phyloP scores from a whole-genome alignment of 169 alveolate species.

The Theileria annulata region DNA sequence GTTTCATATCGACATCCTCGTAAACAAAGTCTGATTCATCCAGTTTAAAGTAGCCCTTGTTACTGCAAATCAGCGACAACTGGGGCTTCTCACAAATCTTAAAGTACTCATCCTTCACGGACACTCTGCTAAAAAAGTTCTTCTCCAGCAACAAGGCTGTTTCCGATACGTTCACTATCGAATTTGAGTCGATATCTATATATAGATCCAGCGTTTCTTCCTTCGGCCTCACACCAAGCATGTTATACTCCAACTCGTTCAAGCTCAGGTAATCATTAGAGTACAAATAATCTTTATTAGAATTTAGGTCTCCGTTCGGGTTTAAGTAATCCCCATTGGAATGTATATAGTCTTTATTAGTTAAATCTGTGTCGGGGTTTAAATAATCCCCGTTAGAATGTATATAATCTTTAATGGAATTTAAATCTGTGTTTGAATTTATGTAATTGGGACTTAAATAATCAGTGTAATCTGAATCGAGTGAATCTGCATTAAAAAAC shows the following conservation, averaged over 20 bases:
- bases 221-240: not conserved
- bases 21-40: slow-evolving; percentile 57
- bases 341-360: not conserved
- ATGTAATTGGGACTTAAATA: not conserved
- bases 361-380: not conserved
- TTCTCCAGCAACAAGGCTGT: slow-evolving; percentile 32
- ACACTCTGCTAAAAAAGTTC: slow-evolving; percentile 39
- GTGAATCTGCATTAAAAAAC: not conserved
- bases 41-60: slow-evolving; percentile 48
- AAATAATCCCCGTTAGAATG: not conserved
- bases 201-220: slow-evolving; percentile 2
- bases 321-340: not conserved
- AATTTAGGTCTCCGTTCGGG: not conserved
- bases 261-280: not conserved
- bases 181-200: slow-evolving; percentile 12
- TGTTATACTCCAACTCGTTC: not conserved
- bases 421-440: not conserved
- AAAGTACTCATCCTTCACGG: slow-evolving; percentile 16
- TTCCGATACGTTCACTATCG: slow-evolving; percentile 4
- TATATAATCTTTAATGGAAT: not conserved
- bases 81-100: slow-evolving; percentile 18
- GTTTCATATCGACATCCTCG: slow-evolving; percentile 25
- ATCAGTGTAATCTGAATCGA: not conserved
- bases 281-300: not conserved
- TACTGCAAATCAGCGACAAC: slow-evolving; percentile 18